These are phyloP conservation scores for Firmiana major DNA, from an alignment of 345 rosid genomes.

Conservation along the genomic window DNA sequence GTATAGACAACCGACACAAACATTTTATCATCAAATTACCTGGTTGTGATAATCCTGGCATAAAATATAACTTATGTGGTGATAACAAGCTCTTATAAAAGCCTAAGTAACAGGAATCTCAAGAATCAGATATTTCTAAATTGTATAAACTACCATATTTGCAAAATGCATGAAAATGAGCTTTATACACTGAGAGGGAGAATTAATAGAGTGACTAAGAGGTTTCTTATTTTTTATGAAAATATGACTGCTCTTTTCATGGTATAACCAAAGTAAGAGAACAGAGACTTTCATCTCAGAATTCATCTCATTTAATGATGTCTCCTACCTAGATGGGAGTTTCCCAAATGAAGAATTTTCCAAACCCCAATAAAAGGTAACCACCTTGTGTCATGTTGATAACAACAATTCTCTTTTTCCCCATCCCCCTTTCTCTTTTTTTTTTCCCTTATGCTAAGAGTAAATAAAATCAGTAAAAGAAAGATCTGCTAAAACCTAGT, in stretches of 20 bases:
- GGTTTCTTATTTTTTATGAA: neutral
- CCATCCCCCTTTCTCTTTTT: neutral
- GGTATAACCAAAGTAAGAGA: slow-evolving; percentile 28
- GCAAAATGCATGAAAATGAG: neutral
- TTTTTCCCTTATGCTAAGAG: neutral
- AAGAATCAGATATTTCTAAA: neutral
- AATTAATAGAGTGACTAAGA: neutral
- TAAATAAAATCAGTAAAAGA: neutral
- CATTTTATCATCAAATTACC: neutral
- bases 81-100: neutral
- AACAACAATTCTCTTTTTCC: slow-evolving; percentile 28
- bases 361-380: slow-evolving; percentile 49
- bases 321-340: slow-evolving; percentile 46
- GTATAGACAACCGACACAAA: neutral
- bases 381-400: slow-evolving; percentile 15
- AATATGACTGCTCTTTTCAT: slow-evolving; percentile 2
- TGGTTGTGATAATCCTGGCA: neutral
- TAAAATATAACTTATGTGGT: neutral
- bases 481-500: neutral
- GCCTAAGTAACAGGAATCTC: neutral
- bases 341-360: slow-evolving; percentile 44
- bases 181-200: neutral
- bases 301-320: slow-evolving; percentile 53
- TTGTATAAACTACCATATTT: too few species aligned
- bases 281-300: slow-evolving; percentile 60